These are phyloP conservation scores for Allium fistulosum DNA, from an alignment of 106 monocot species.

Conservation along the genomic window DNA sequence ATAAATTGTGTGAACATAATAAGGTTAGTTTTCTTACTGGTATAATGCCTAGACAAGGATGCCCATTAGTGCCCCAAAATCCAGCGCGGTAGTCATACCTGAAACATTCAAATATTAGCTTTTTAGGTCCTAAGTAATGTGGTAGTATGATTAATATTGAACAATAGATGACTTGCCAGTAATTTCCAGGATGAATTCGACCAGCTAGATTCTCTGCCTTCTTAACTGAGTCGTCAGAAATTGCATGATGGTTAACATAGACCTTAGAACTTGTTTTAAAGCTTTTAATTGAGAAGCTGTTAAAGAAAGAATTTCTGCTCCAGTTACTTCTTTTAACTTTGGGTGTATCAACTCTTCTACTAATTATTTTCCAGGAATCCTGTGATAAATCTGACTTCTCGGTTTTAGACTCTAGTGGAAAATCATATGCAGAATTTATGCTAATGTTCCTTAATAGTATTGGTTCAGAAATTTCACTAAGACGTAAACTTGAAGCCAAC, in stretches of 20 bases:
- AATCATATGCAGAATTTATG: constrained; percentile 64
- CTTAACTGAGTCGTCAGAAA: constrained; percentile 74
- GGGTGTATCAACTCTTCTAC: constrained; percentile 36
- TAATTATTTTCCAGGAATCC: constrained; percentile 36
- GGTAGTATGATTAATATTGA: too few relatives aligned
- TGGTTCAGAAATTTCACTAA: constrained; percentile 74
- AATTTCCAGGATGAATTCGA: constrained; percentile 75
- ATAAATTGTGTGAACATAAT: background rate
- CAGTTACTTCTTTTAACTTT: constrained; percentile 23
- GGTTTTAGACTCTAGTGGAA: constrained; percentile 52
- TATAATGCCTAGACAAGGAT: constrained; percentile 91
- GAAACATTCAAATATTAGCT: background rate
- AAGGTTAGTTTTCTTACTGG: constrained; percentile 48
- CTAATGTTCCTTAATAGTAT: constrained; percentile 31
- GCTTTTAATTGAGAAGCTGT: constrained; percentile 82
- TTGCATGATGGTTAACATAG: constrained; percentile 67
- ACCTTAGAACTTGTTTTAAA: constrained; percentile 65
- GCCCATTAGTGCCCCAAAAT: constrained; percentile 92
- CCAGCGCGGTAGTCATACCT: constrained; percentile 99
- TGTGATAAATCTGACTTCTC: constrained; percentile 43
- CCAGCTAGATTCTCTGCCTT: constrained; percentile 94
- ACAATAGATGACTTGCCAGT: constrained; percentile 40
- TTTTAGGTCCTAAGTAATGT: too few relatives aligned
- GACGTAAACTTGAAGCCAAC: constrained; percentile 49
- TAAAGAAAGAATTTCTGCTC: constrained; percentile 71